These are phyloP conservation scores for Hypoxylon rubiginosum DNA, from an alignment of 2,329 filamentous ascomycete genomes.

Conservation along the genomic window DNA sequence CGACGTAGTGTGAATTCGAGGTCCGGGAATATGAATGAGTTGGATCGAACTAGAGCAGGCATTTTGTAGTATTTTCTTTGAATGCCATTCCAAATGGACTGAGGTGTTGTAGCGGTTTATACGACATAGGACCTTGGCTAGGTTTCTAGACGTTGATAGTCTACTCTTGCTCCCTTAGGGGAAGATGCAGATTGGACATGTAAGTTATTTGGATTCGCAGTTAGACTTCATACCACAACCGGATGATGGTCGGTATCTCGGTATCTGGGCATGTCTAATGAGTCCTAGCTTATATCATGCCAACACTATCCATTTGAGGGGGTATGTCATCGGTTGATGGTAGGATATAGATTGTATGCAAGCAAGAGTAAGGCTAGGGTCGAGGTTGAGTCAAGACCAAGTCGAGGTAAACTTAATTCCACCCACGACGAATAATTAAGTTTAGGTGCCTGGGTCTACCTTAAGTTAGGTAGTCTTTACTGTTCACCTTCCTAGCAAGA, in stretches of 20 bases:
- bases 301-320: not conserved
- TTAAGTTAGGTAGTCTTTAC: not conserved
- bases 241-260: not conserved
- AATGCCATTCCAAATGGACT: not conserved
- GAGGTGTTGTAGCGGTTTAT: too few relatives aligned
- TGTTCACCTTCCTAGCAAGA: not conserved
- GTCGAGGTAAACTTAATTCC: not conserved
- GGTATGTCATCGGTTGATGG: not conserved
- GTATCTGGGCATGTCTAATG: too few relatives aligned
- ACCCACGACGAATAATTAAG: not conserved
- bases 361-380: not conserved
- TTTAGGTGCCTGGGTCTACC: not conserved
- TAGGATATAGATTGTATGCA: not conserved
- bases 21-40: conserved; percentile 58
- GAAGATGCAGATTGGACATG: not conserved
- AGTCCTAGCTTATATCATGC: not conserved
- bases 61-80: conserved; percentile 35
- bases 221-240: not conserved
- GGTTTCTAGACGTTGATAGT: not conserved
- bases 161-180: not conserved
- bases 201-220: not conserved
- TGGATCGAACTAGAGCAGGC: conserved; percentile 50
- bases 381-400: too few relatives aligned
- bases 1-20: conserved; percentile 74
- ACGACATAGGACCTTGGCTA: not conserved